Percentiles rank a stretch among this genome's conserved stretches.
Evolutionary conservation across 2,329 filamentous ascomycete genomes (phyloP).

Genomic region (Ceratocystis colombiana): DNA sequence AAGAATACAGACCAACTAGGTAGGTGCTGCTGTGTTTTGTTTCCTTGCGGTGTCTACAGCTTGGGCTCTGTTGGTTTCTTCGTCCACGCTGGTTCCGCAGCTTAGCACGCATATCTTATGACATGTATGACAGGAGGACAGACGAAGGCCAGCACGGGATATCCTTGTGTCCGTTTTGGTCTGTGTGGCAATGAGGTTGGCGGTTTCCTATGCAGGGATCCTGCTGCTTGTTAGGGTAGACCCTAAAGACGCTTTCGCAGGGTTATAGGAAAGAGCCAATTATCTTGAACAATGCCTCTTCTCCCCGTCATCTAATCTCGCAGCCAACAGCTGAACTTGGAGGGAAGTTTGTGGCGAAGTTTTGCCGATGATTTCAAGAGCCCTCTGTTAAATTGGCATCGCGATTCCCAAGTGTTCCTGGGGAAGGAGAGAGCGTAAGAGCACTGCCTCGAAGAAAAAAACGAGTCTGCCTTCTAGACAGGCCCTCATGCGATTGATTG

Average conservation of each 20-base stretch:
- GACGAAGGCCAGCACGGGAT: not conserved
- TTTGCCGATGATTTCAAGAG: not conserved
- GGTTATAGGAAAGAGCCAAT: too few species aligned
- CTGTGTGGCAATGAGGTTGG: slow-evolving; percentile 5
- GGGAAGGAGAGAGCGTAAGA: not conserved
- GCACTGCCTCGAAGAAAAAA: not conserved
- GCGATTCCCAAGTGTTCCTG: not conserved
- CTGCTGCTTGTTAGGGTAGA: not conserved
- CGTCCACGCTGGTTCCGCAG: not conserved
- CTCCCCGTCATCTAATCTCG: too few species aligned
- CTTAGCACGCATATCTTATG: not conserved
- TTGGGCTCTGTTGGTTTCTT: not conserved
- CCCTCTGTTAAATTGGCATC: not conserved
- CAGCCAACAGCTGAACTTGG: too few species aligned
- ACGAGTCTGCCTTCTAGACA: not conserved
- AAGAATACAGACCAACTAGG: too few species aligned
- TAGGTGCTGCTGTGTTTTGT: not conserved
- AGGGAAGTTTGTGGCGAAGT: not conserved
- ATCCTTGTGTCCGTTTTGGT: not conserved
- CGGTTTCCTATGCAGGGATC: too few species aligned
- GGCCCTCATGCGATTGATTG: not conserved
- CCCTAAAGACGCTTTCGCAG: too few species aligned
- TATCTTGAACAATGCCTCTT: too few species aligned
- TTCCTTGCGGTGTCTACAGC: not conserved
- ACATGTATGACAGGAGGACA: not conserved